phyloP scores from a whole-genome alignment of 2,329 filamentous ascomycete genomes.

The Fusarium chuoi region DNA sequence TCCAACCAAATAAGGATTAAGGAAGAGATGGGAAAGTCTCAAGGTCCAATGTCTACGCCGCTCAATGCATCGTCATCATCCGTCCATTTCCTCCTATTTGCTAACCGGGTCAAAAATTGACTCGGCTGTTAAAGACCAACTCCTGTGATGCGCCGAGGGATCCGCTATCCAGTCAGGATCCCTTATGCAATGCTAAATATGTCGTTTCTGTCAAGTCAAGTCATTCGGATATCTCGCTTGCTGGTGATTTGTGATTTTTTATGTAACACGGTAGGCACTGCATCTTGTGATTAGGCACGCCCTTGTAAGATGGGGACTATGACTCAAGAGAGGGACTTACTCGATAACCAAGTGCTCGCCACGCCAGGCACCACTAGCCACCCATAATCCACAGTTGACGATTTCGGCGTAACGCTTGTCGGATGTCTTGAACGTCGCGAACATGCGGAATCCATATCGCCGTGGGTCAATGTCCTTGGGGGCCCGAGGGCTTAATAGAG shows the following conservation, averaged over 20 bases:
- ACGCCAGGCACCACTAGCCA: conserved; percentile 60
- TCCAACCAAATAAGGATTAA: conserved; percentile 14
- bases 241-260: conserved; percentile 16
- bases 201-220: conserved; percentile 1
- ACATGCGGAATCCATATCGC: conserved; percentile 60
- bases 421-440: conserved; percentile 61
- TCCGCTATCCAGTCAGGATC: conserved; percentile 36
- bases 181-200: conserved; percentile 39
- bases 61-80: conserved; percentile 34
- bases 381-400: conserved; percentile 62
- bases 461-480: conserved; percentile 54
- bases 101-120: conserved; percentile 31
- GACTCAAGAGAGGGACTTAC: conserved; percentile 46
- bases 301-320: neutral
- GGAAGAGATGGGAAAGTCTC: conserved; percentile 13
- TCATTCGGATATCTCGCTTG: conserved; percentile 6
- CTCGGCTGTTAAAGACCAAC: conserved; percentile 28
- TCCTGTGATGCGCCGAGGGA: conserved; percentile 33
- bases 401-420: conserved; percentile 61
- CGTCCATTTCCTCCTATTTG: conserved; percentile 28
- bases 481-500: conserved; percentile 51
- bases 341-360: conserved; percentile 59
- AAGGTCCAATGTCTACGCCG: conserved; percentile 26
- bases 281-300: conserved; percentile 17
- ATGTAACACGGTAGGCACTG: conserved; percentile 51